phyloP scores from a whole-genome alignment of 2,329 filamentous ascomycete genomes.

The Aspergillus caelatus region DNA sequence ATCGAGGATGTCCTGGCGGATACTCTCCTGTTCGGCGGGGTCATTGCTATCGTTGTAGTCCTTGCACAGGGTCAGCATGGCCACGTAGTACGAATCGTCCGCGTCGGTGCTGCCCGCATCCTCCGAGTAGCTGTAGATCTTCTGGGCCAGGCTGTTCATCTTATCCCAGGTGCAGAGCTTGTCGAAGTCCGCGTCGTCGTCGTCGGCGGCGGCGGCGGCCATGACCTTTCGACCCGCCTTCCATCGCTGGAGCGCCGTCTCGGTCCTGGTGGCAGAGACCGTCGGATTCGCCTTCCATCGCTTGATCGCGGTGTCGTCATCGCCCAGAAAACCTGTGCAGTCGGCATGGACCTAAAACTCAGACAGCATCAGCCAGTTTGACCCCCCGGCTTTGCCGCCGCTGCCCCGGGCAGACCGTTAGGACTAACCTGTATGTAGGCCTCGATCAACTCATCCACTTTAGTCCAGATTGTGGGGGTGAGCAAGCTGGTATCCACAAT shows the following conservation, averaged over 20 bases:
- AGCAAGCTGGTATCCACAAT: neutral
- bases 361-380: too few species aligned
- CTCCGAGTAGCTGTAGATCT: conserved; percentile 1
- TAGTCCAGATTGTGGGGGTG: neutral
- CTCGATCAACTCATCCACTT: neutral
- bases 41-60: neutral
- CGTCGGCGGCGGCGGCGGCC: neutral
- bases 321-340: neutral
- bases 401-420: neutral
- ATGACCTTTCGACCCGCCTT: neutral
- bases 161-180: neutral
- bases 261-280: too few species aligned
- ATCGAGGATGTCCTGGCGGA: neutral
- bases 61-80: neutral
- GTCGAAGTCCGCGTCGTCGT: neutral
- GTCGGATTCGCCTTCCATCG: too few species aligned
- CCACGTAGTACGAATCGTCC: neutral
- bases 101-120: neutral
- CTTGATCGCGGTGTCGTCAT: neutral
- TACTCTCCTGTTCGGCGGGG: neutral
- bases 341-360: neutral
- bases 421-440: neutral
- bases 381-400: too few species aligned
- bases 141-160: neutral
- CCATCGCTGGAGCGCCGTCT: neutral